Percentiles rank a stretch among this genome's conserved stretches.
These are phyloP conservation scores for Paramarasmius palmivorus DNA, from an alignment of 1,284 basidiomycete genomes.

Conservation along the genomic window DNA sequence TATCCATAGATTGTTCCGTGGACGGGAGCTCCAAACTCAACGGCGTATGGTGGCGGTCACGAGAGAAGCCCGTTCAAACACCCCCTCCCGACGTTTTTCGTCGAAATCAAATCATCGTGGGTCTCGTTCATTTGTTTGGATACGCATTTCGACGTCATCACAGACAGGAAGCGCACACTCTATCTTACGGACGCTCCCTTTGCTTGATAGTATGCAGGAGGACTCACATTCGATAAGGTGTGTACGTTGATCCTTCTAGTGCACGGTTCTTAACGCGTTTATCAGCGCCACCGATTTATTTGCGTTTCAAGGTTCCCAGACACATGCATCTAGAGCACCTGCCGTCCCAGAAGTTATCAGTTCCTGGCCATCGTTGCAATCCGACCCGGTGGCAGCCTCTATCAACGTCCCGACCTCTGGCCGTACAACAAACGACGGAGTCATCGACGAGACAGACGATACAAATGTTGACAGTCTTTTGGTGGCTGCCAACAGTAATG, in stretches of 20 bases:
- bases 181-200: slow-evolving; percentile 63
- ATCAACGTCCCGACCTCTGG: slow-evolving; percentile 44
- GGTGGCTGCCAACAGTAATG: slow-evolving; percentile 55
- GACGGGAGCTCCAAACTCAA: slow-evolving; percentile 32
- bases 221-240: slow-evolving; percentile 65
- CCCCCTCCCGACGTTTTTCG: slow-evolving; percentile 72
- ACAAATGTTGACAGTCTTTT: slow-evolving; percentile 65
- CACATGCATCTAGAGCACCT: slow-evolving; percentile 41
- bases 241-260: slow-evolving; percentile 20
- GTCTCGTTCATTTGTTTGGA: slow-evolving; percentile 21
- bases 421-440: slow-evolving; percentile 34
- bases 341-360: slow-evolving; percentile 56
- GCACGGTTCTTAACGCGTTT: slow-evolving; percentile 15
- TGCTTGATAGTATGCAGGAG: slow-evolving; percentile 69
- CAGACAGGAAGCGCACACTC: slow-evolving; percentile 79
- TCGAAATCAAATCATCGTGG: slow-evolving; percentile 63
- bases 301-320: slow-evolving; percentile 70
- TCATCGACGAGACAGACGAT: slow-evolving; percentile 50
- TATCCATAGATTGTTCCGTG: slow-evolving; percentile 29
- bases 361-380: slow-evolving; percentile 66
- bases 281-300: slow-evolving; percentile 72
- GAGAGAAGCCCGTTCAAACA: slow-evolving; percentile 39
- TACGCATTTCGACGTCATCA: slow-evolving; percentile 6
- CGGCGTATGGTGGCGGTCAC: slow-evolving; percentile 71
- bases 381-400: slow-evolving; percentile 57